Evolutionary conservation across 2,329 filamentous ascomycete genomes (phyloP), one percentile per base, ranked within the genome.

Genomic region (Phoma herbarum): DNA sequence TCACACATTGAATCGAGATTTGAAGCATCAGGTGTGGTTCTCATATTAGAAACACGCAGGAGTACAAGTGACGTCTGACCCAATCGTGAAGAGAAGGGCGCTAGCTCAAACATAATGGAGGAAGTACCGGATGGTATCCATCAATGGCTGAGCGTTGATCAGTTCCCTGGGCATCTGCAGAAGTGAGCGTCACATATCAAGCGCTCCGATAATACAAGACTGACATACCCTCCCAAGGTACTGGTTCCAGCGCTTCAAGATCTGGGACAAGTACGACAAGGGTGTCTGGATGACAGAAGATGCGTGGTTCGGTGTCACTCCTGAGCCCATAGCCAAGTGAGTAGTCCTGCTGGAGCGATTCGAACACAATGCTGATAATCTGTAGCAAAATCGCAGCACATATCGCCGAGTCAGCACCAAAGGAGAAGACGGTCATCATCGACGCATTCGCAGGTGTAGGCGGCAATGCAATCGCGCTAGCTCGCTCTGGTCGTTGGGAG

Each of bases 271-370:
- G 68, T 99, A 97, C 74, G 90, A 97, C 74, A 85, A 93, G 58
- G 94, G 93, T 54, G 85, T 99, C 65, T 90, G 88, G 82, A 87
- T 99, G 83, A 99, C 96, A 0, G 89, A 96, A 75, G 90, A 94
- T 78, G 90, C 93, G 52, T 99, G 95, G 95, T 99, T 95, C 75
- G 95, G 93, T 54, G 93, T 98, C 8, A 99, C 96, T 0, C 93
- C 95, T 14, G 94, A 99, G 76, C 90, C 91, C 4, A 87, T 99
- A 26, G 95, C 95, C 60, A 88, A 84, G 91, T 95, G 81, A 6
- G 45, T 70, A 25, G 12, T 14, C 16, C 25, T 16, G 3, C 4
- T 20, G n/a, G 11, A 14, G 35, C 29, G 8, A 10, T 8, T 10
- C 12, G 4, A 9, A 10, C 18, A n/a, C 3, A 23, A n/a, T 29